phyloP scores from a whole-genome alignment of 768 basidiomycete genomes.

The Sporobolomyces pararoseus region DNA sequence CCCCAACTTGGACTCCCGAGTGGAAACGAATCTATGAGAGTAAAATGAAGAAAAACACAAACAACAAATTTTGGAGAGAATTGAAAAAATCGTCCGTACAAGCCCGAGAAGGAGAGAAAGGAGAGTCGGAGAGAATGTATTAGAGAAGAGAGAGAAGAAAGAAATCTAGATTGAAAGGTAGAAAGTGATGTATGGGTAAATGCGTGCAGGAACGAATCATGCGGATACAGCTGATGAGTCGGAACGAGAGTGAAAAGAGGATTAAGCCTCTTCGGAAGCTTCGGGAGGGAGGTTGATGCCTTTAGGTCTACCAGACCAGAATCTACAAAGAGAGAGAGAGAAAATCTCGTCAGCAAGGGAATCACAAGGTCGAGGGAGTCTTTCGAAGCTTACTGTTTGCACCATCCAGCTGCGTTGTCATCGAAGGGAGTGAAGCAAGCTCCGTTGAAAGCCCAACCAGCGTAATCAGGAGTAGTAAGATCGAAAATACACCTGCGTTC shows the following conservation, averaged over 20 bases:
- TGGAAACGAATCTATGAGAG: background rate
- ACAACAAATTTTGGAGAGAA: too few relatives aligned
- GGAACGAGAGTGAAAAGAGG: background rate
- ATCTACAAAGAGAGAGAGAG: background rate
- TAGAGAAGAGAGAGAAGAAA: background rate
- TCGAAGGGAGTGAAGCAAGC: slow-evolving; percentile 25
- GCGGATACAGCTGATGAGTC: background rate
- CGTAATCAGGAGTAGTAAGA: slow-evolving; percentile 19
- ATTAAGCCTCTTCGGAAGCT: background rate
- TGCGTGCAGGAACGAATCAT: too few relatives aligned
- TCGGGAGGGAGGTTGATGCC: slow-evolving; percentile 24
- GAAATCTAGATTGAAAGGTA: too few relatives aligned
- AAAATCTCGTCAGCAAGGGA: background rate
- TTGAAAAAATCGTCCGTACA: too few relatives aligned
- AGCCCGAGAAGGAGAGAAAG: too few relatives aligned
- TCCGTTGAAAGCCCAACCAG: slow-evolving; percentile 33
- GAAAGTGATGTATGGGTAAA: too few relatives aligned
- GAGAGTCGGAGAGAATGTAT: too few relatives aligned
- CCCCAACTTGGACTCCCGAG: too few relatives aligned
- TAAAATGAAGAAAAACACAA: background rate
- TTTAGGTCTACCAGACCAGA: slow-evolving; percentile 22
- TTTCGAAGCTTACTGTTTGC: slow-evolving; percentile 22
- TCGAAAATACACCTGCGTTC: slow-evolving; percentile 25
- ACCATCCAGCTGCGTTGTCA: slow-evolving; percentile 17
- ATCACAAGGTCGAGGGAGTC: background rate